Evolutionary conservation across 164 flowering plant species (phyloP).

Genomic region (Annona cherimola): DNA sequence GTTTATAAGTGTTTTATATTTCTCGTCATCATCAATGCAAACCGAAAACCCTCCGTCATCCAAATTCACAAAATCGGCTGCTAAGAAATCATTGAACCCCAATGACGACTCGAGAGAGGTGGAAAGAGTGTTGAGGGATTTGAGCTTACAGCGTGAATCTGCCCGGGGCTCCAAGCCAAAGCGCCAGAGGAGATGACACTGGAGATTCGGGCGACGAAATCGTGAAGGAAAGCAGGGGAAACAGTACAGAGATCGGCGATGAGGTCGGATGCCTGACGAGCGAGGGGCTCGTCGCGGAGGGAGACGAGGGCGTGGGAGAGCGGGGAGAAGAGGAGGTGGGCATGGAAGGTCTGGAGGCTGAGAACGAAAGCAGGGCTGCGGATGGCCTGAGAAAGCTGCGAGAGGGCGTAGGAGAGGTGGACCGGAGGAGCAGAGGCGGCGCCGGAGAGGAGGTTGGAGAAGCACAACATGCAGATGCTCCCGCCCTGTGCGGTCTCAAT

Average conservation of each 20-base stretch:
- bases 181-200: constrained; percentile 40
- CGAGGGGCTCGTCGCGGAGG: constrained; percentile 58
- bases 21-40: too few species aligned
- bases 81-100: too few species aligned
- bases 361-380: constrained; percentile 47
- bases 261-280: constrained; percentile 45
- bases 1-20: too few species aligned
- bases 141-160: constrained; percentile 46
- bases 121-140: neutral
- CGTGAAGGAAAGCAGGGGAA: constrained; percentile 17
- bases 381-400: constrained; percentile 72
- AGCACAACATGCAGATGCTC: constrained; percentile 72
- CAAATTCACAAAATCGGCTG: too few species aligned
- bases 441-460: constrained; percentile 63
- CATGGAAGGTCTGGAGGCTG: constrained; percentile 43
- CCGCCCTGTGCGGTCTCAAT: constrained; percentile 58
- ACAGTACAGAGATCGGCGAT: constrained; percentile 34
- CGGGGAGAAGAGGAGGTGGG: constrained; percentile 65
- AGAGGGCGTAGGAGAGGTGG: constrained; percentile 84
- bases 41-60: too few species aligned
- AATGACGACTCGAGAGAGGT: too few species aligned
- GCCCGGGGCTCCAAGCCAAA: constrained; percentile 65
- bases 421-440: constrained; percentile 56
- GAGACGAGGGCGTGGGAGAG: constrained; percentile 48
- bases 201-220: constrained; percentile 50